Evolutionary conservation across 768 basidiomycete genomes (phyloP).

Genomic region (Naganishia kalamii): DNA sequence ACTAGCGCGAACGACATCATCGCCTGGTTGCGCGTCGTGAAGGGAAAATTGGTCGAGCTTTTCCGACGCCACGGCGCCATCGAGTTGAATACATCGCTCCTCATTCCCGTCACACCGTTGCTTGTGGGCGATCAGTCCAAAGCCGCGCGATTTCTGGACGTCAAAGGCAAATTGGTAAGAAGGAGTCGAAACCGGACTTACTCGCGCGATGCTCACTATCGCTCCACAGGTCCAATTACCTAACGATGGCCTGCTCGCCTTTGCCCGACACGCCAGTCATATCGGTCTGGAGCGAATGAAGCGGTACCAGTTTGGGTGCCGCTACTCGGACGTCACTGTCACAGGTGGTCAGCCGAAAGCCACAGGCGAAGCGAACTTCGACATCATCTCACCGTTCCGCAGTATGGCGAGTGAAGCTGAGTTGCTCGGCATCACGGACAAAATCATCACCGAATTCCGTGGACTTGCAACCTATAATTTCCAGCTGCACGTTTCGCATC

Average conservation of each 20-base stretch:
- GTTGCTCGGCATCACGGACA: constrained; percentile 39
- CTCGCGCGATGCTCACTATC: neutral
- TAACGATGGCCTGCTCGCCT: constrained; percentile 34
- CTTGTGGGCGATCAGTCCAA: constrained; percentile 58
- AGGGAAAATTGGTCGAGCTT: constrained; percentile 66
- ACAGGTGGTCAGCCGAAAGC: constrained; percentile 39
- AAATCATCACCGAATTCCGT: constrained; percentile 41
- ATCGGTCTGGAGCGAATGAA: constrained; percentile 42
- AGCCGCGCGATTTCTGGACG: constrained; percentile 70
- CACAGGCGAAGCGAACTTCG: constrained; percentile 38
- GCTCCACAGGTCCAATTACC: constrained; percentile 32
- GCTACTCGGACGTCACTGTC: constrained; percentile 29
- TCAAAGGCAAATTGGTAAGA: constrained; percentile 41
- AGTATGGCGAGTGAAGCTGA: constrained; percentile 39
- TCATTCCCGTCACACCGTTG: constrained; percentile 59
- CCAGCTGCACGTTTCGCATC: constrained; percentile 43
- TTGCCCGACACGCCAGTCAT: constrained; percentile 38
- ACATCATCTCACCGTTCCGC: constrained; percentile 41
- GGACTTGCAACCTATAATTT: constrained; percentile 35
- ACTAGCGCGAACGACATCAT: constrained; percentile 55
- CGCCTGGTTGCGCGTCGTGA: constrained; percentile 68
- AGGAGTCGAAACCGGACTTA: neutral
- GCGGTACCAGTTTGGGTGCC: constrained; percentile 39
- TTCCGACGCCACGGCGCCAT: constrained; percentile 87
- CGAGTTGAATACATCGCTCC: constrained; percentile 74